Evolutionary conservation across 208 protist species (phyloP), one percentile per base, ranked within the genome.

Genomic region (Trypanosoma scelopori): DNA sequence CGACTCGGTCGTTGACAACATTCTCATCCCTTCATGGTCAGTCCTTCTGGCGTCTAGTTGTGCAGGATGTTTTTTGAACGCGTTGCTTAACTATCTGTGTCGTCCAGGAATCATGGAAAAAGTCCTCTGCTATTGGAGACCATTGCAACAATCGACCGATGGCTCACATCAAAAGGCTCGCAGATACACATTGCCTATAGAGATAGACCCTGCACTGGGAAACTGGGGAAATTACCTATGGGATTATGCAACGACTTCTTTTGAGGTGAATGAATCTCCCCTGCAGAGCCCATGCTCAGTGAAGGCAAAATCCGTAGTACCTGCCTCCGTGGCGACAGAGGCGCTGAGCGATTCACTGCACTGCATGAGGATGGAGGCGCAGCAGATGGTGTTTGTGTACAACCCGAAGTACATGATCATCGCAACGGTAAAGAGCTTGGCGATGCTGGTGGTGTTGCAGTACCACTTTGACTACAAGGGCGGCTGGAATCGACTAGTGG

Each of bases 391-490:
- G 25, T 82, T 90, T 59, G 42, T 50, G 12, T 85, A 75, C 45
- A 70, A 87, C 49, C 69, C 78, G 0, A 69, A 74, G 56, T 90
- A 82, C 58, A 85, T 90, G 63, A 77, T 82, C 25, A 30, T 79
- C 28, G 70, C 78, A 22, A 74, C 81, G n/a, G 13, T 45, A 55
- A 90, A 90, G 46, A 77, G 75, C 11, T 64, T 84, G 7, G 53
- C 51, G 20, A 82, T 90, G 78, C 69, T 90, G 28, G 45, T 90
- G 32, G 74, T 80, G 46, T 50, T 90, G 37, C 84, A 90, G 39
- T 90, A 87, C 56, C 71, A 84, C 48, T 85, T 81, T 61, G 39
- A 63, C 16, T 78, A 78, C 23, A 39, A 60, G 0, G 84, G 84
- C 5, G 84, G 84, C 16, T 89, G 84, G 81, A 55, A 74, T 9